Evolutionary conservation across 208 protist genomes (phyloP), one percentile per base, ranked within the genome.

Genomic region (Vickermania ingenoplastis): DNA sequence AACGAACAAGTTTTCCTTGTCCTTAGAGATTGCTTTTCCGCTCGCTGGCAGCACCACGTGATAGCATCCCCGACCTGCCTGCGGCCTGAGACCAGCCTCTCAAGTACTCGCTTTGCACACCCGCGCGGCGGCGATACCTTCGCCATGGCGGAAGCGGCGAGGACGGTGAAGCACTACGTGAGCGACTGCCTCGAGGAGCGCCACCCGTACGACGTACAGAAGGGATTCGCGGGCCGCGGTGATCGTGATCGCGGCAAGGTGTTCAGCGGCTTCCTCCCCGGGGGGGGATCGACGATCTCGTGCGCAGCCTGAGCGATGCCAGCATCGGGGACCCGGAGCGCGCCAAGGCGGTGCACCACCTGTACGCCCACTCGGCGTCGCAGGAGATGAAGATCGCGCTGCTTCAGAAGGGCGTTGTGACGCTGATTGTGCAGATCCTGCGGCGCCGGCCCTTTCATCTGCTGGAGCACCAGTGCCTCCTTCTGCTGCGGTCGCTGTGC

Each of bases 161-260:
- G 77, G 1, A 80, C 65, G 2, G 83, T 88, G 29, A 68, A 59
- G 52, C 82, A 92, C 62, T 89, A 95, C 69, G 89, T 95, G 41
- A 92, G 85, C 51, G 89, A 95, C 62, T 85, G 79, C 50, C 69
- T 92, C n/a, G 72, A 72, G 61, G 77, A 88, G 57, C 74, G 88
- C 1, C 86, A 92, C 74, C 88, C 88, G 17, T 95, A 95, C 62
- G 77, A 92, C 53, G 63, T 73, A 0, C 48, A 63, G 36, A 82
- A 87, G 25, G 85, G 81, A 0, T 95, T 95, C 62, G 81, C 63
- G 7, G 83, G 80, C 5, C 63, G 67, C 5, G 66, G 62, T 5
- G 60, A 77, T 31, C 71, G 79, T 22, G 79, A 92, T 31, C 59
- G 57, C 0, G 84, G 82, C 2, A 61, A 73, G 17, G 83, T 90